Evolutionary conservation across 2,329 filamentous ascomycete species (phyloP).

Genomic region (Fusarium brachygibbosum): DNA sequence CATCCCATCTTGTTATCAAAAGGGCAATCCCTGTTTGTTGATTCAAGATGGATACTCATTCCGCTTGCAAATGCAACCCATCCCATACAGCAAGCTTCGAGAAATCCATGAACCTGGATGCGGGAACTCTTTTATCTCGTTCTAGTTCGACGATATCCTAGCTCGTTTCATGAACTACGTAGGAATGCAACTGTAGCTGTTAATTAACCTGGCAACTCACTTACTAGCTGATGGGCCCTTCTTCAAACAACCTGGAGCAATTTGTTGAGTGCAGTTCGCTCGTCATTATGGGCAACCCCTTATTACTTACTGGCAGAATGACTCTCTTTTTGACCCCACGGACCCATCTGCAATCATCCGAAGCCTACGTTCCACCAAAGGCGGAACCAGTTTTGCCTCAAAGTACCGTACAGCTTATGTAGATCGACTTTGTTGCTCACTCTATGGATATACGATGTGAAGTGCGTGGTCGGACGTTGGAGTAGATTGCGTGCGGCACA

Average conservation of each 20-base stretch:
- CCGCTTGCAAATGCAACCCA: conserved; percentile 25
- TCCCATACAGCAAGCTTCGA: conserved; percentile 17
- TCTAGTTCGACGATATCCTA: conserved; percentile 14
- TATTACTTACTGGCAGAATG: conserved; percentile 24
- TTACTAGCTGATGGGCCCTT: conserved; percentile 4
- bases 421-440: neutral
- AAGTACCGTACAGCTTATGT: conserved; percentile 17
- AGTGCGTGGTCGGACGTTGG: too few relatives aligned
- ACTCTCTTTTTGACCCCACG: conserved; percentile 28
- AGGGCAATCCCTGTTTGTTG: conserved; percentile 36
- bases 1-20: conserved; percentile 43
- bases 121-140: conserved; percentile 32
- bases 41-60: conserved; percentile 33
- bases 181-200: neutral
- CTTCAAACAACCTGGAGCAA: neutral
- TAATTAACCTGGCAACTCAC: neutral
- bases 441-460: neutral
- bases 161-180: conserved; percentile 16
- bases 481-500: neutral
- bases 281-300: neutral
- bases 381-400: conserved; percentile 44
- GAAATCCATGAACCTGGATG: conserved; percentile 47
- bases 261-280: conserved; percentile 1
- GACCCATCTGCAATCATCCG: conserved; percentile 43
- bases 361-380: conserved; percentile 40